Evolutionary conservation across 148 eudicot species (phyloP).

Genomic region (Vaccinium darrowii): DNA sequence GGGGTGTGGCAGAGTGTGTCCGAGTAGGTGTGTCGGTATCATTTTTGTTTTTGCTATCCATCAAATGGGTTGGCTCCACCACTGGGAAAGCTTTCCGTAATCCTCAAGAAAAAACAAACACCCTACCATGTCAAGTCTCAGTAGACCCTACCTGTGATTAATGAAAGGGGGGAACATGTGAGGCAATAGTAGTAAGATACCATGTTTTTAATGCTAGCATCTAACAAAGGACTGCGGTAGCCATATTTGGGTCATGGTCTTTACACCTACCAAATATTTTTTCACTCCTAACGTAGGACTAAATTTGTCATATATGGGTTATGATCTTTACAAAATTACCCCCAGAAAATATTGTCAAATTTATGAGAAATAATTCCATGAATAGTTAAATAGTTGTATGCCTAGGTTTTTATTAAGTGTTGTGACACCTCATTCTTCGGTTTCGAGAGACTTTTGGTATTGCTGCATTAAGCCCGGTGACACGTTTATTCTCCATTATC

Average conservation of each 20-base stretch:
- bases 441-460: background rate
- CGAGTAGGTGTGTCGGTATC: no score
- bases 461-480: background rate
- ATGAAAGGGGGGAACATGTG: no score
- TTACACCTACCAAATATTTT: background rate
- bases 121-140: background rate
- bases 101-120: background rate
- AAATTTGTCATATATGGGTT: background rate
- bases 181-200: background rate
- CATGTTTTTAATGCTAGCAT: background rate
- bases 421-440: background rate
- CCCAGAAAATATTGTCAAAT: background rate
- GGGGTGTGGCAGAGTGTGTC: no score
- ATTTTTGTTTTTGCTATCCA: no score
- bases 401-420: background rate
- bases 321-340: background rate
- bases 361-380: background rate
- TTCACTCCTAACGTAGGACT: background rate
- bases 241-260: background rate
- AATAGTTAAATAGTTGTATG: background rate
- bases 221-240: background rate
- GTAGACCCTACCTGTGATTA: background rate
- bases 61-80: conserved; percentile 4
- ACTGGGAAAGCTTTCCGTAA: background rate
- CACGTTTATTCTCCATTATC: background rate